Evolutionary conservation across 371 early-diverging fungal species (phyloP), one percentile per base, ranked within the genome.

Genomic region (Mortierella sp.): DNA sequence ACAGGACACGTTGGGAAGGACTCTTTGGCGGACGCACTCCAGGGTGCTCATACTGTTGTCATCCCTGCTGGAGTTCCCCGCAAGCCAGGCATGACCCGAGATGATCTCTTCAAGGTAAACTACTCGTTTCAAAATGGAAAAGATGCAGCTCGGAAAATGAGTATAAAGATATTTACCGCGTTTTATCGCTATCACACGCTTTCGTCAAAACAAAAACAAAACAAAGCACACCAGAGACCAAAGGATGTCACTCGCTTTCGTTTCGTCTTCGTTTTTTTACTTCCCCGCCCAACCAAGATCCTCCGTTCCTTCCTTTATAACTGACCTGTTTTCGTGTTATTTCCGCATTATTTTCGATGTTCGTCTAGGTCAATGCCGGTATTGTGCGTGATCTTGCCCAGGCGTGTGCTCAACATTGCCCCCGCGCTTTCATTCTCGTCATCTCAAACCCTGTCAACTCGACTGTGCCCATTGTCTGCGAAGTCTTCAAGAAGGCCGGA

Each of bases 371-470:
- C 81, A 97, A 97, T 80, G 97, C 97, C 63, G 94, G 95, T 70
- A 97, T 97, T 85, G 96, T 97, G 45, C 91, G 94, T 75, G 95
- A 92, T 84, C 91, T 97, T 70, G 96, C 95, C n/a, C 91, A 91
- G 42, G 96, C 91, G 48, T 91, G 92, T 80, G 97, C 97, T 72
- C 91, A 95, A 88, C 90, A 93, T 88, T 85, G 88, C 72, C 97
- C 97, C 80, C 94, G 93, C 84, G 97, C 97, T 21, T 92, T 94
- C 87, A 89, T 96, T 78, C 90, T 92, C 74, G 91, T 97, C 82
- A 96, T 97, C 84, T 94, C 97, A 74, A 97, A 97, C 91, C 97
- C 97, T 72, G 97, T 97, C 83, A 97, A 97, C 90, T 96, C 97
- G 21, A 97, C 97, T 44, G 97, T 96, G 47, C 96, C 97, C 31